Percentiles rank a stretch among this genome's conserved stretches.
These are phyloP conservation scores for Mycena crocata DNA, from an alignment of 768 basidiomycete species.

Conservation along the genomic window DNA sequence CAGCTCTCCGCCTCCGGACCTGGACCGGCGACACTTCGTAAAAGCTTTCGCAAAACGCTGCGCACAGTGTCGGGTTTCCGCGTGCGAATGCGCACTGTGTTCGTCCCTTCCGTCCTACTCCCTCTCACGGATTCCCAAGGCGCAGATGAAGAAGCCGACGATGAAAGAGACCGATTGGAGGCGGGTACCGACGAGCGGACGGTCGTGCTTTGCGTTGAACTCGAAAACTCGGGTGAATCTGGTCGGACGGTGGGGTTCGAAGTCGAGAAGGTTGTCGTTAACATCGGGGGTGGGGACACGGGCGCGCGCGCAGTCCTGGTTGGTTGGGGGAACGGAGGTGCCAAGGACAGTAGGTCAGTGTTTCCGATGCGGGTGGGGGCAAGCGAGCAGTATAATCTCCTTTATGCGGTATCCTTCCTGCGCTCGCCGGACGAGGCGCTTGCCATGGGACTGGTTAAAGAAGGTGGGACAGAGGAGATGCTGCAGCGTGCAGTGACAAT, in stretches of 20 bases:
- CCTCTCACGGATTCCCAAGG: constrained; percentile 51
- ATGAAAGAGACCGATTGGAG: constrained; percentile 67
- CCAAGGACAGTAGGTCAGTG: constrained; percentile 53
- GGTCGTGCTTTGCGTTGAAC: constrained; percentile 90
- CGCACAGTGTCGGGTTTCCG: constrained; percentile 85
- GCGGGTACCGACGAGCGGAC: constrained; percentile 85
- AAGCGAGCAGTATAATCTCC: constrained; percentile 86
- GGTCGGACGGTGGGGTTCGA: constrained; percentile 73
- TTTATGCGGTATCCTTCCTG: constrained; percentile 90
- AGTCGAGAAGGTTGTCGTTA: constrained; percentile 81
- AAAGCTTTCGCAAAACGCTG: constrained; percentile 86
- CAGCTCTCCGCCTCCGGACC: constrained; percentile 30
- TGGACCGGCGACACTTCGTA: constrained; percentile 79
- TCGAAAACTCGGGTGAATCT: constrained; percentile 84
- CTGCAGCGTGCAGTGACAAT: constrained; percentile 82
- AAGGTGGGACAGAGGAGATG: constrained; percentile 37
- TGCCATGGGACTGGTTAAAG: constrained; percentile 47
- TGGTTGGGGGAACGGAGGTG: constrained; percentile 69
- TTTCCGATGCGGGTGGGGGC: constrained; percentile 83
- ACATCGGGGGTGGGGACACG: constrained; percentile 69
- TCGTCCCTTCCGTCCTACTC: constrained; percentile 86
- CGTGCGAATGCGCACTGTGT: constrained; percentile 94
- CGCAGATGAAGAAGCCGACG: constrained; percentile 44
- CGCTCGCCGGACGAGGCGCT: constrained; percentile 69
- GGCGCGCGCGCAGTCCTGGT: constrained; percentile 62